Base-by-base conservation (phyloP, 1,284 basidiomycete species). In the Dichomitus squalens region DNA sequence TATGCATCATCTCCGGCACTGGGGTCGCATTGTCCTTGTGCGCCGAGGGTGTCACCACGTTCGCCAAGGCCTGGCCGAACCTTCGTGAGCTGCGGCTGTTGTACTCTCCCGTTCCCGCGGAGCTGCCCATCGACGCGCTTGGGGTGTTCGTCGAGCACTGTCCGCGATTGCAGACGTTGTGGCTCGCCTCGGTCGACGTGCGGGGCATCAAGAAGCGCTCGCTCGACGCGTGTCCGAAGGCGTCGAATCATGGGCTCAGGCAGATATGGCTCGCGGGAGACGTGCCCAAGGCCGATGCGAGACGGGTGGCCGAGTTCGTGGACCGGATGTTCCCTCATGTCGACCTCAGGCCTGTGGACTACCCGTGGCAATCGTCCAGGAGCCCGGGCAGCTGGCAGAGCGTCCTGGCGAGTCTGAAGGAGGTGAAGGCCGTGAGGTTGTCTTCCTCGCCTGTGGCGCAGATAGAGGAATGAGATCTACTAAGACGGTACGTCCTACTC, bases 161-260 rank as follows among this genome's bases (percentile, higher is more conserved):
- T 21, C 58, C 58, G 7, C 36, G 14, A 7, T 48, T 59, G 33
- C 53, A 36, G 33, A 55, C 58, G 44, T 50, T 59, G 25, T 52
- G 49, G 53, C 53, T 59, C 34, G 49, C 58, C 14, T 59, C 58
- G 33, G 51, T 59, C 25, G 58, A 59, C 47, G 31, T 59, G 38
- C 36, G 40, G 14, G 53, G 52, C n/a, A 36, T 38, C 5, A 34
- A 6, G 14, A 7, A 12, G 43, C 43, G 49, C 20, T 23, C 51
- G 14, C 39, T 56, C 25, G 46, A 47, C 4, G 50, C 46, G 18
- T 55, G 39, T 21, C 48, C 46, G 11, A 39, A 25, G 36, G 29
- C 18, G 25, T 38, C 49, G 18, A 29, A 18, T 35, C 58, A 55
- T 20, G 53, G 31, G 16, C 40, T 59, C 29, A 34, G 9, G 46